Base-by-base conservation (phyloP, 768 basidiomycete genomes). In the Leccinum barrowsii region DNA sequence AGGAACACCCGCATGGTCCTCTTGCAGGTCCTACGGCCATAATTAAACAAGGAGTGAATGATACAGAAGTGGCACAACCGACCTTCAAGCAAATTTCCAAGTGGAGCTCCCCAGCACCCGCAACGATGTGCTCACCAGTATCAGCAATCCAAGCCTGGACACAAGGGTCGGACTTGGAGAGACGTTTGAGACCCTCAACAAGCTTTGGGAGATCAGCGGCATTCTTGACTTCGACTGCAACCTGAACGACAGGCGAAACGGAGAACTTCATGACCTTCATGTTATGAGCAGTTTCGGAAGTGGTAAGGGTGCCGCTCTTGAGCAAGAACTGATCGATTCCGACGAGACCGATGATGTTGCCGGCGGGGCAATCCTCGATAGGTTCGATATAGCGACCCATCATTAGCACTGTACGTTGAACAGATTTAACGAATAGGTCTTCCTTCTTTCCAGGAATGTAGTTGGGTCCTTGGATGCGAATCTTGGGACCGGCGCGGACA, bases 251-350 rank as follows among this genome's bases (percentile, higher is more conserved):
- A 66, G 97, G 97, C 30, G 97, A 98, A 57, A 99, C 97, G 75
- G 95, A 98, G 85, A 98, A 98, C 80, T 90, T 93, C 97, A 99
- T 99, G 77, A 99, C 94, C 81, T 82, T 93, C 94, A 99, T 97
- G 84, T 99, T 99, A 84, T 99, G 97, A 53, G 97, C 97, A 54
- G 94, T 97, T 80, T 98, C 97, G 51, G 94, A 94, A 60, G 92
- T 86, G 60, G 97, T 99, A 71, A 99, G 85, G 62, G 97, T 99
- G 75, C 97, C 97, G 66, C 86, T 94, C 87, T 99, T 99, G 75
- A 99, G 89, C 80, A 99, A 78, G 92, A 98, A 99, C 79, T 99
- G 97, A 78, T 99, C 97, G 68, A 99, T 91, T 82, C 97, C 97
- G 78, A 98, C 96, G 72, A 99, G 91, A 84, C 97, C 97, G 67